These are phyloP conservation scores for Musa troglodytarum DNA, from an alignment of 176 grass and related monocot species.

Conservation along the genomic window DNA sequence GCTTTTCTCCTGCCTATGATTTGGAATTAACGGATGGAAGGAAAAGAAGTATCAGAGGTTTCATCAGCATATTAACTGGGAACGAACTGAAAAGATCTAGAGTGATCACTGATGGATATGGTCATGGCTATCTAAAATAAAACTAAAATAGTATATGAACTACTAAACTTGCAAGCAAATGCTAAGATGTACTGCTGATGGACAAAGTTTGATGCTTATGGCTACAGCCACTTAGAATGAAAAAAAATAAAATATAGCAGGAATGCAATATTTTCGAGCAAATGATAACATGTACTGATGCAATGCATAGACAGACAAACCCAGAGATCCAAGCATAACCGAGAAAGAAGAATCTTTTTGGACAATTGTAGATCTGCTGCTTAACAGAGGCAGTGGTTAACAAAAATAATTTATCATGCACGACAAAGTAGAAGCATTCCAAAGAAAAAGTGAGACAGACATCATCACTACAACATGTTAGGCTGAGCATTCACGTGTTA, in stretches of 20 bases:
- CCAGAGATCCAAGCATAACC: too few species aligned
- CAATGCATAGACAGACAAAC: too few species aligned
- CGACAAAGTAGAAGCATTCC: not conserved
- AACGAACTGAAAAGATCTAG: too few species aligned
- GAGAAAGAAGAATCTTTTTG: not conserved
- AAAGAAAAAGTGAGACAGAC: not conserved
- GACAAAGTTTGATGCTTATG: too few species aligned
- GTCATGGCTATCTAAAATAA: not conserved
- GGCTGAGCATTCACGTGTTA: not conserved
- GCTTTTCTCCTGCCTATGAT: slow-evolving; percentile 76
- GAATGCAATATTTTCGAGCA: too few species aligned
- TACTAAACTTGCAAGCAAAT: not conserved
- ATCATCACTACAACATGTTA: too few species aligned
- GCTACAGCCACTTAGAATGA: too few species aligned
- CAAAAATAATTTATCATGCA: not conserved
- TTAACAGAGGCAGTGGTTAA: not conserved
- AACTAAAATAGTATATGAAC: not conserved
- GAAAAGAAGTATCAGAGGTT: not conserved
- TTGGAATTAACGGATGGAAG: slow-evolving; percentile 10
- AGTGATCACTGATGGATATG: too few species aligned
- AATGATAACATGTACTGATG: too few species aligned
- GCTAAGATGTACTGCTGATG: not conserved
- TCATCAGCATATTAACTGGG: too few species aligned
- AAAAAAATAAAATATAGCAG: too few species aligned
- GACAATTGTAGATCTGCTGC: not conserved